phyloP scores from a whole-genome alignment of 2,329 filamentous ascomycete species.

The Teratosphaeriaceae sp. region DNA sequence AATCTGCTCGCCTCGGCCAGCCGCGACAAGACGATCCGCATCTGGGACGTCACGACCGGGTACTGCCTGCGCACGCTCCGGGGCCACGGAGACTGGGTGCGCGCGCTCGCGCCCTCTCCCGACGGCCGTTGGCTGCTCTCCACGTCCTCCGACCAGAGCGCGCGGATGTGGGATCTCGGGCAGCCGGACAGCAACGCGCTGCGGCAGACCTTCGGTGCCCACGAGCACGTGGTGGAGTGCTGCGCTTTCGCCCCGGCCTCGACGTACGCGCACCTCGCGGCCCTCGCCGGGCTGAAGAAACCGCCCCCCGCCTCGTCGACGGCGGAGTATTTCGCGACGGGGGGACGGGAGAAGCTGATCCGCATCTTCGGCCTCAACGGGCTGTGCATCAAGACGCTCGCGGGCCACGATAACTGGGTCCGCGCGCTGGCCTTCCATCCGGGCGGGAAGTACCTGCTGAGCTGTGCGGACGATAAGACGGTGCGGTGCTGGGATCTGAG shows the following conservation, averaged over 20 bases:
- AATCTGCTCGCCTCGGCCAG: slow-evolving; percentile 84
- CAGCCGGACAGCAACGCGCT: slow-evolving; percentile 53
- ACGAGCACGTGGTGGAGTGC: slow-evolving; percentile 82
- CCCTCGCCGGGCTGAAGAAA: slow-evolving; percentile 76
- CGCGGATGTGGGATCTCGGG: slow-evolving; percentile 77
- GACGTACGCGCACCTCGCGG: slow-evolving; percentile 68
- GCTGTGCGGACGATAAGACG: slow-evolving; percentile 83
- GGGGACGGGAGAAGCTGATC: slow-evolving; percentile 84
- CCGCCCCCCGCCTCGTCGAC: slow-evolving; percentile 65
- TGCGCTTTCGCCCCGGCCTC: slow-evolving; percentile 77
- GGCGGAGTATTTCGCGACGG: slow-evolving; percentile 85
- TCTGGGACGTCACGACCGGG: slow-evolving; percentile 91
- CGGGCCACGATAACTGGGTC: slow-evolving; percentile 93
- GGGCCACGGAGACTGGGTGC: slow-evolving; percentile 86
- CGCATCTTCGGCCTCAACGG: slow-evolving; percentile 83
- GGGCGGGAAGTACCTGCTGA: slow-evolving; percentile 82
- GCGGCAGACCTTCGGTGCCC: slow-evolving; percentile 74
- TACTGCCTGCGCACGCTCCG: slow-evolving; percentile 87
- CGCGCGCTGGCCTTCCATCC: slow-evolving; percentile 82
- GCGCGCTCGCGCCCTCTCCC: slow-evolving; percentile 72
- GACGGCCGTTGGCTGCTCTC: slow-evolving; percentile 82
- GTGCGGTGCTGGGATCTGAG: slow-evolving; percentile 88
- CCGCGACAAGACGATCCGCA: slow-evolving; percentile 73
- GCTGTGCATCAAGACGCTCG: slow-evolving; percentile 73
- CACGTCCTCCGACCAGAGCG: slow-evolving; percentile 73